Conservation (phyloP, 331 rosid genomes). For the Malus hybrid region DNA sequence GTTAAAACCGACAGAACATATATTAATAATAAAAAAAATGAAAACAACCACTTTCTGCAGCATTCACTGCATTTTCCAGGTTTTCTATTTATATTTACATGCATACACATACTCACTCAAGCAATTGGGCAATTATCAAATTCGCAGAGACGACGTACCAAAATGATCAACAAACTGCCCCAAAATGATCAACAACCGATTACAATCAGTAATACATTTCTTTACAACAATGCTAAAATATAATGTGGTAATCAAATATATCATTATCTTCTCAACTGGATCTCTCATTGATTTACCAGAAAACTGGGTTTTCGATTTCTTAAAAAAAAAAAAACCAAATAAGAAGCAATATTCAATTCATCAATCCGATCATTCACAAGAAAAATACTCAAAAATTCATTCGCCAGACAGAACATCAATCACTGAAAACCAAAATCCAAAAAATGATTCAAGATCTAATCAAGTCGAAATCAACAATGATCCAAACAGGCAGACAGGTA, state of each 20-base stretch:
- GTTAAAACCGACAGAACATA: too few species aligned
- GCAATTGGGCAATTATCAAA: too few species aligned
- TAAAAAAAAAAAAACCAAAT: not conserved
- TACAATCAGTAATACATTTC: not conserved
- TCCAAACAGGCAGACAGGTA: too few species aligned
- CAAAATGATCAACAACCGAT: not conserved
- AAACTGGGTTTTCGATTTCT: not conserved
- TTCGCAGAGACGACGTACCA: too few species aligned
- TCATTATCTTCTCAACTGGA: not conserved
- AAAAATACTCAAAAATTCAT: not conserved
- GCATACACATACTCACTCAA: too few species aligned
- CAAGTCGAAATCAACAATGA: not conserved
- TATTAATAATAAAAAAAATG: too few species aligned
- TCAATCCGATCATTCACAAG: not conserved
- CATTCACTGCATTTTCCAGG: too few species aligned
- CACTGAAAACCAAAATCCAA: not conserved
- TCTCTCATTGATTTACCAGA: not conserved
- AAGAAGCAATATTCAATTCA: not conserved
- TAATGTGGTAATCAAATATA: not conserved
- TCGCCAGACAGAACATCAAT: not conserved
- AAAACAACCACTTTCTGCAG: too few species aligned
- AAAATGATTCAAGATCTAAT: constrained; percentile 3
- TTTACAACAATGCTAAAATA: not conserved
- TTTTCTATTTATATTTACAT: too few species aligned
- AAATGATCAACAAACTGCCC: too few species aligned